These are phyloP conservation scores for Flaveria linearis DNA, from an alignment of 129 eudicot species.

Conservation along the genomic window DNA sequence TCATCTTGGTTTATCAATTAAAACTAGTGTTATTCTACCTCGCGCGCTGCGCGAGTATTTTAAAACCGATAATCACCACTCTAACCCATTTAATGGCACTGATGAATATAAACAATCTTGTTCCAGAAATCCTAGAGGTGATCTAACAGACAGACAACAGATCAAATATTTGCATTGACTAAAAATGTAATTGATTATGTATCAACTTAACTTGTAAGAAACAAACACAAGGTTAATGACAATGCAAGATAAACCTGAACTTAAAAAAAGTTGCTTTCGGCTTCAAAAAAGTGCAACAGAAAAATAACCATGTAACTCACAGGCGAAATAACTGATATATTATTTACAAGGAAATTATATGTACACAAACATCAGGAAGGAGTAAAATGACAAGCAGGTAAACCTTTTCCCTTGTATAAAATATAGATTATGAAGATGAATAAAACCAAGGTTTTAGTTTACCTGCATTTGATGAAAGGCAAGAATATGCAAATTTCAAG, in stretches of 20 bases:
- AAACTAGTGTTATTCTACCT: no score
- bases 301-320: background rate
- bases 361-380: background rate
- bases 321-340: background rate
- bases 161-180: background rate
- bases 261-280: background rate
- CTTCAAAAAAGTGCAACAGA: background rate
- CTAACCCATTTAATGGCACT: background rate
- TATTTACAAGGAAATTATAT: background rate
- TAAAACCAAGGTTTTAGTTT: no score
- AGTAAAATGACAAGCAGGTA: conserved; percentile 1
- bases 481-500: no score
- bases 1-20: no score
- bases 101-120: no score
- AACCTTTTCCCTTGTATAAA: no score
- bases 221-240: background rate
- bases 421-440: no score
- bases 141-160: background rate
- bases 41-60: no score
- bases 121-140: background rate
- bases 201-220: background rate
- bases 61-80: no score
- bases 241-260: background rate
- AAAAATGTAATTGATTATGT: background rate
- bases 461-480: no score